Percentiles rank a stretch among this genome's conserved stretches.
Evolutionary conservation across 306 rosid species (phyloP).

Genomic region (Dryas drummondii): DNA sequence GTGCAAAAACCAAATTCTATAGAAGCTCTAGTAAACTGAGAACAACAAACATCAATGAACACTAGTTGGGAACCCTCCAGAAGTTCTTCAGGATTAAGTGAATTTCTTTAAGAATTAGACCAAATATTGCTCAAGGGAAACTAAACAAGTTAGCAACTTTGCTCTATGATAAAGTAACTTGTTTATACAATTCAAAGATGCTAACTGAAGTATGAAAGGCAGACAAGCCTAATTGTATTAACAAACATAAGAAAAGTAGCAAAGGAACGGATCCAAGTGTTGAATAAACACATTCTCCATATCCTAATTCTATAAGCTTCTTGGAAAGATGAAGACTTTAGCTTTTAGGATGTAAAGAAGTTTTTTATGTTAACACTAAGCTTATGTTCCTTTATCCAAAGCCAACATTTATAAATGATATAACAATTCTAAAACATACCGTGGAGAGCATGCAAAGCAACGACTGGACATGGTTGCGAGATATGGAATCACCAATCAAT

Average conservation of each 20-base stretch:
- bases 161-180: neutral
- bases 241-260: neutral
- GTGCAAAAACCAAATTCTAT: neutral
- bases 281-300: neutral
- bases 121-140: neutral
- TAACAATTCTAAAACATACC: constrained; percentile 46
- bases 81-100: neutral
- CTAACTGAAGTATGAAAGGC: neutral
- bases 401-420: constrained; percentile 4
- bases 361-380: neutral
- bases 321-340: neutral
- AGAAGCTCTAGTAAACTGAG: neutral
- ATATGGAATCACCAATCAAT: constrained; percentile 87
- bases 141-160: neutral
- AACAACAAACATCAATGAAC: neutral
- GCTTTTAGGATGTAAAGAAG: neutral
- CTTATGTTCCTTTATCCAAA: constrained; percentile 1
- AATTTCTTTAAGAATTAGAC: neutral
- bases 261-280: neutral
- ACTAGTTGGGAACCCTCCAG: neutral
- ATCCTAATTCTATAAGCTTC: constrained; percentile 1
- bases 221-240: neutral
- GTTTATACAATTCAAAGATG: constrained; percentile 9
- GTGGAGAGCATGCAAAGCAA: constrained; percentile 78
- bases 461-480: constrained; percentile 95